Base-by-base conservation (phyloP, 768 basidiomycete genomes). In the Kwoniella heveanensis region DNA sequence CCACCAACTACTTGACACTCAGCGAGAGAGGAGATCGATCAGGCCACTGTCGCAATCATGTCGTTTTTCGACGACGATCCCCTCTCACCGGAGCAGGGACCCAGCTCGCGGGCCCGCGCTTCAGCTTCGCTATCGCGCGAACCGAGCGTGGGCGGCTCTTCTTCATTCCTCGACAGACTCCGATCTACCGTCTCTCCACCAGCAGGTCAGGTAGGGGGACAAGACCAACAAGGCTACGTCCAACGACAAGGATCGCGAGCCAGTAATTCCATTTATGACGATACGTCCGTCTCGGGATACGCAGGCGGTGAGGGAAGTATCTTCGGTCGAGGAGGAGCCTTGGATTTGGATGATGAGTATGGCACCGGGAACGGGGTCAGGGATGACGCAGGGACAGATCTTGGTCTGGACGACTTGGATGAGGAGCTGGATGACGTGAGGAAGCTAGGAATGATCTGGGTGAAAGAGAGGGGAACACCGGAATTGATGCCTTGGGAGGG, bases 401-500 rank as follows among this genome's bases (percentile, higher is more conserved):
- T 36, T n/a, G 58, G 36, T 36, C 36, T 56, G 46, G 48, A 51
- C 48, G 57, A 61, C 21, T 66, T 68, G 39, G 67, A 72, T 13
- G 57, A 54, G 27, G 60, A 64, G 26, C n/a, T 66, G 59, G 70
- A 71, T 39, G 78, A 79, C 48, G 70, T 79, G 0, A 61, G 57
- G 44, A 39, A 63, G n/a, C 57, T 79, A 52, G 64, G 72, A 12
- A 50, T 63, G 37, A 63, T 64, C 0, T 79, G 77, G 78, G 70
- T 77, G 4, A 65, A 60, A 46, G 78, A 79, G 48, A 61, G 78
- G 26, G 78, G 78, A 8, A 79, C 75, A 30, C 60, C 54, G 37
- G 74, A 74, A 21, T 65, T 79, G 29, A 69, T 73, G 71, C 27
- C 22, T 15, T 79, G 76, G 77, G 71, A 79, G 49, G 74, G 72